These are phyloP conservation scores for Candolleomyces efflorescens DNA, from an alignment of 768 basidiomycete genomes.

Conservation along the genomic window DNA sequence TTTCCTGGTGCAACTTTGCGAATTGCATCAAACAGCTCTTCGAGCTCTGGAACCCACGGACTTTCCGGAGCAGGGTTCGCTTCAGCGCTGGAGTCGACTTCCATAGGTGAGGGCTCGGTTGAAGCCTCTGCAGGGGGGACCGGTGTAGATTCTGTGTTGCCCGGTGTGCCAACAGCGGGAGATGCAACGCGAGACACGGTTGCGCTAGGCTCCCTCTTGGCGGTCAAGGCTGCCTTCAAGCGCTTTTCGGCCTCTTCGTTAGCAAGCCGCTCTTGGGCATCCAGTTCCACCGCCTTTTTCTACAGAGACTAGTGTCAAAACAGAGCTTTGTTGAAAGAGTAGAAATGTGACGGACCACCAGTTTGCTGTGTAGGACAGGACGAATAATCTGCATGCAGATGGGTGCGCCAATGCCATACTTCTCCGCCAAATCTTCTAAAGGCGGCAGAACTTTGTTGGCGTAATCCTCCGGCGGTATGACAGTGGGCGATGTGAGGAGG, in stretches of 20 bases:
- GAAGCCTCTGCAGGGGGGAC: slow-evolving; percentile 24
- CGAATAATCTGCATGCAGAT: slow-evolving; percentile 95
- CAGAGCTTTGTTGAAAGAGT: slow-evolving; percentile 1
- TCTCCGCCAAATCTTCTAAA: slow-evolving; percentile 63
- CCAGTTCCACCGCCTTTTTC: slow-evolving; percentile 57
- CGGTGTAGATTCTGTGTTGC: slow-evolving; percentile 16
- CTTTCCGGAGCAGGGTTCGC: slow-evolving; percentile 35
- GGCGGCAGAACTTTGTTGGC: slow-evolving; percentile 70
- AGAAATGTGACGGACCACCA: slow-evolving; percentile 45
- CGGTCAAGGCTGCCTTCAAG: slow-evolving; percentile 73
- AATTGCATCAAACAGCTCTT: slow-evolving; percentile 70
- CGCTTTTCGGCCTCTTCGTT: slow-evolving; percentile 78
- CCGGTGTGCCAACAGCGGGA: slow-evolving; percentile 37
- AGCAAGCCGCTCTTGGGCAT: slow-evolving; percentile 65
- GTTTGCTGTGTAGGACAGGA: slow-evolving; percentile 63
- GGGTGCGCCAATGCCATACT: slow-evolving; percentile 77
- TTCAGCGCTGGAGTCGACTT: slow-evolving; percentile 31
- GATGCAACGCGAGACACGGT: slow-evolving; percentile 60
- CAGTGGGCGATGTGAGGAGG: slow-evolving; percentile 69
- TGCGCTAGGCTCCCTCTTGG: slow-evolving; percentile 66
- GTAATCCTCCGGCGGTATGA: slow-evolving; percentile 69
- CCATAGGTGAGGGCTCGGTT: slow-evolving; percentile 46
- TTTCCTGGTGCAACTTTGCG: slow-evolving; percentile 65
- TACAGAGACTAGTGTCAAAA: slow-evolving; percentile 23
- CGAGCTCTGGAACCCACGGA: slow-evolving; percentile 78